Conservation (phyloP, 2,329 filamentous ascomycete genomes). For the Sporothrix globosa region DNA sequence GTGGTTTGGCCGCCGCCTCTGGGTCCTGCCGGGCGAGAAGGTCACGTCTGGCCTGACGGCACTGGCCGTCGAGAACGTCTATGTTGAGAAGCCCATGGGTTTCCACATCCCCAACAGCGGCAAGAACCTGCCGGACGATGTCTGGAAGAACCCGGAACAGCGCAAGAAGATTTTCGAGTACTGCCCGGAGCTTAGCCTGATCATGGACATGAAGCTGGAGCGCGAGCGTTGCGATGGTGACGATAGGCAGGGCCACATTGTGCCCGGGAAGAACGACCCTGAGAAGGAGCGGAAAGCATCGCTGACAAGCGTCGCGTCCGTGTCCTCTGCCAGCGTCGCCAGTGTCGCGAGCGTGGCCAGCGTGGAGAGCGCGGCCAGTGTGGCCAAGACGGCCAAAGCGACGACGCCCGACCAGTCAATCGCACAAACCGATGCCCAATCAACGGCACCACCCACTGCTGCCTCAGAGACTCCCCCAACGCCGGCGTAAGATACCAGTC, state of each 20-base stretch:
- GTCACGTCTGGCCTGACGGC: constrained; percentile 50
- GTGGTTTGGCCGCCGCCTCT: constrained; percentile 58
- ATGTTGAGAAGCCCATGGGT: constrained; percentile 57
- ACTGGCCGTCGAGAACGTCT: constrained; percentile 56
- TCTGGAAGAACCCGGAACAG: constrained; percentile 52
- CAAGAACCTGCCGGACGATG: constrained; percentile 45
- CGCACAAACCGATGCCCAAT: no score
- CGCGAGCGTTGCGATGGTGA: constrained; percentile 50
- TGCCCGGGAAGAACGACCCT: constrained; percentile 29
- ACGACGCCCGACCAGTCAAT: neutral
- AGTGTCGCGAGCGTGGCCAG: constrained; percentile 10
- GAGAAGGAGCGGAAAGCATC: neutral
- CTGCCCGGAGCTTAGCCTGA: constrained; percentile 59
- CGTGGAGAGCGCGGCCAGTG: constrained; percentile 4
- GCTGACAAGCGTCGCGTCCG: constrained; percentile 14
- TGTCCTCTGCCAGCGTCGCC: constrained; percentile 10
- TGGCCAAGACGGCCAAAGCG: constrained; percentile 1
- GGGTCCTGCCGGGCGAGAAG: constrained; percentile 52
- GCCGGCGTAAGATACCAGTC: no score
- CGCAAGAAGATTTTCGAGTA: constrained; percentile 57
- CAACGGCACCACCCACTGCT: no score
- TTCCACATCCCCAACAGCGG: constrained; percentile 56
- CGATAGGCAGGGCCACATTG: constrained; percentile 40
- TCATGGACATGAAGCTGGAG: constrained; percentile 61
- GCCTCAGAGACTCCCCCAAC: no score